Percentiles rank a stretch among this genome's conserved stretches.
Evolutionary conservation across 805 yeast species (phyloP).

Genomic region (Saccharomycopsis oosterbeekiorum): DNA sequence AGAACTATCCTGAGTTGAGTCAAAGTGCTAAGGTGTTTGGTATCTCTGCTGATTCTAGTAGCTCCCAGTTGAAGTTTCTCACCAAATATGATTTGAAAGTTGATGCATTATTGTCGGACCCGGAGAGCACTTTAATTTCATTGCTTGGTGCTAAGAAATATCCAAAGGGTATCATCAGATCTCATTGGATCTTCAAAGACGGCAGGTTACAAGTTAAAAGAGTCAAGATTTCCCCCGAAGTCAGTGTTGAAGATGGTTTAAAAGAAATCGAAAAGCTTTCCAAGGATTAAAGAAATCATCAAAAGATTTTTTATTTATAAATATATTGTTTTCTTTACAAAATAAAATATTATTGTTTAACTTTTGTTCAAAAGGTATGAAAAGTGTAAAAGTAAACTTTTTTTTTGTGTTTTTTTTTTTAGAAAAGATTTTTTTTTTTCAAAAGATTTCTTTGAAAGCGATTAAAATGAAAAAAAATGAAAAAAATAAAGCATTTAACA

Average conservation of each 20-base stretch:
- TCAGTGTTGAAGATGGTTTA: slow-evolving; percentile 50
- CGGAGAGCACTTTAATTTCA: slow-evolving; percentile 56
- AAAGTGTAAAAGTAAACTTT: no score
- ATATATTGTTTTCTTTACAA: no score
- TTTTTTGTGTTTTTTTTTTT: no score
- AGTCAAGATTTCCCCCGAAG: slow-evolving; percentile 40
- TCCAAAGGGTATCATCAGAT: slow-evolving; percentile 68
- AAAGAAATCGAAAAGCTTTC: slow-evolving; percentile 40
- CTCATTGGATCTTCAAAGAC: slow-evolving; percentile 85
- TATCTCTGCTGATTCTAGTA: slow-evolving; percentile 70
- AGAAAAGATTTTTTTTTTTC: no score
- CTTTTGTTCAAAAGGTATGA: no score
- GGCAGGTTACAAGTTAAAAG: slow-evolving; percentile 47
- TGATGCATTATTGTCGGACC: slow-evolving; percentile 61
- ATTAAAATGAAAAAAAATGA: no score
- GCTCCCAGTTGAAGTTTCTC: slow-evolving; percentile 68
- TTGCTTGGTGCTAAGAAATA: slow-evolving; percentile 74
- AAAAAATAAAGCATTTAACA: no score
- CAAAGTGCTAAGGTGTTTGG: slow-evolving; percentile 63
- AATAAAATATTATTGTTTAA: no score
- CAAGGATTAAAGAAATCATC: not conserved
- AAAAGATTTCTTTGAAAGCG: no score
- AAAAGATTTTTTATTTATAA: no score
- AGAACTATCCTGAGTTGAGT: slow-evolving; percentile 44
- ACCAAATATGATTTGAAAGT: slow-evolving; percentile 65